phyloP scores from a whole-genome alignment of 2,329 filamentous ascomycete species.

The Arthrobotrys iridis region DNA sequence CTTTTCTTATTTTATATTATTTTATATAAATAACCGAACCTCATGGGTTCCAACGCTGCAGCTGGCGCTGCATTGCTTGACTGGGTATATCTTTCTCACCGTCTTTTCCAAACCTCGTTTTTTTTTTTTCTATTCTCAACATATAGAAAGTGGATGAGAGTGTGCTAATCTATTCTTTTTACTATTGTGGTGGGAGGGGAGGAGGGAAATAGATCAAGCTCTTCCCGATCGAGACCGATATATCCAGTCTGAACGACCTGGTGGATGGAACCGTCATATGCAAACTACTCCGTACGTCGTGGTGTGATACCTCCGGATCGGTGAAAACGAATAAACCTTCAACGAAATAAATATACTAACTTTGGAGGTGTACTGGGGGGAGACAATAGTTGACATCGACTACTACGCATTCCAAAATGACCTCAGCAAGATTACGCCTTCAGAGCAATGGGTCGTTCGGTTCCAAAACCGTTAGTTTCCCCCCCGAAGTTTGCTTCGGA shows the following conservation, averaged over 20 bases:
- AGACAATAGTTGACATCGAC: conserved; percentile 57
- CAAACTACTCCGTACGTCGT: conserved; percentile 57
- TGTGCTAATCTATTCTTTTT: neutral
- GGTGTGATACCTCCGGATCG: neutral
- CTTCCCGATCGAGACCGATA: conserved; percentile 58
- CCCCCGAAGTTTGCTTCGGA: neutral
- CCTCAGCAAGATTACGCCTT: conserved; percentile 53
- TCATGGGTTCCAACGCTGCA: conserved; percentile 55
- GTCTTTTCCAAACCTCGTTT: too few species aligned
- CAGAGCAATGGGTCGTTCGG: conserved; percentile 57
- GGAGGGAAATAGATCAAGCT: conserved; percentile 58
- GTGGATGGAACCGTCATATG: conserved; percentile 57
- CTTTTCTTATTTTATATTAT: neutral
- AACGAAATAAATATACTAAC: too few species aligned
- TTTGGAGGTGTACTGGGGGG: neutral
- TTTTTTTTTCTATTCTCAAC: too few species aligned
- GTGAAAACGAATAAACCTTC: too few species aligned
- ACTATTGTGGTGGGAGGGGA: too few species aligned
- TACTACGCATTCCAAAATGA: conserved; percentile 57
- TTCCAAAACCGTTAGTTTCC: conserved; percentile 57
- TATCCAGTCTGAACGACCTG: conserved; percentile 57
- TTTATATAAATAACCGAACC: conserved; percentile 1
- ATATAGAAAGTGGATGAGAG: too few species aligned
- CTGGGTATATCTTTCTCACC: conserved; percentile 56
- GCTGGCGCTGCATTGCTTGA: conserved; percentile 58